These are phyloP conservation scores for Linum tenue DNA, from an alignment of 345 rosid species.

Conservation along the genomic window DNA sequence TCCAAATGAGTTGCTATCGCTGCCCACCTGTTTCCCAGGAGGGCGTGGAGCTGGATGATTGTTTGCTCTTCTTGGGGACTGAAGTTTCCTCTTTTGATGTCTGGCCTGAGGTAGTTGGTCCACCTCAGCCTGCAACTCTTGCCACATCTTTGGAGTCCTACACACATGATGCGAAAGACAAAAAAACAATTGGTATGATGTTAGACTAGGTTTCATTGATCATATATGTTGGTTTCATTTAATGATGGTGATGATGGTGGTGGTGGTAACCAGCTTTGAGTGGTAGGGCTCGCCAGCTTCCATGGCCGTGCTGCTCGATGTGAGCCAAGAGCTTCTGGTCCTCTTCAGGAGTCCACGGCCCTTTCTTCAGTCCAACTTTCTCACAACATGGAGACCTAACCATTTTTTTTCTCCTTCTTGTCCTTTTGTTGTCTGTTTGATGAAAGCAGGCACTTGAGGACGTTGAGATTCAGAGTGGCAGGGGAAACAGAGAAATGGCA, in stretches of 20 bases:
- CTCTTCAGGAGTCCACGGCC: neutral
- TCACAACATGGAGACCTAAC: neutral
- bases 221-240: neutral
- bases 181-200: neutral
- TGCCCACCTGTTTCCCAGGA: neutral
- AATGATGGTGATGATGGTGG: neutral
- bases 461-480: no score
- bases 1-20: neutral
- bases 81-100: neutral
- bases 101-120: neutral
- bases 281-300: neutral
- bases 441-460: no score
- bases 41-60: neutral
- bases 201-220: neutral
- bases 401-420: neutral
- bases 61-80: neutral
- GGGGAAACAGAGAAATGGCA: no score
- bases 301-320: neutral
- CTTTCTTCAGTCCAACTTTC: neutral
- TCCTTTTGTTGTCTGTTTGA: no score
- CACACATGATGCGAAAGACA: neutral
- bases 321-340: neutral
- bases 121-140: neutral
- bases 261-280: neutral
- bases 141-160: neutral